Percentiles rank a stretch among this genome's conserved stretches.
Conservation (phyloP, 805 yeast genomes). For the Debaryomyces castellii region DNA sequence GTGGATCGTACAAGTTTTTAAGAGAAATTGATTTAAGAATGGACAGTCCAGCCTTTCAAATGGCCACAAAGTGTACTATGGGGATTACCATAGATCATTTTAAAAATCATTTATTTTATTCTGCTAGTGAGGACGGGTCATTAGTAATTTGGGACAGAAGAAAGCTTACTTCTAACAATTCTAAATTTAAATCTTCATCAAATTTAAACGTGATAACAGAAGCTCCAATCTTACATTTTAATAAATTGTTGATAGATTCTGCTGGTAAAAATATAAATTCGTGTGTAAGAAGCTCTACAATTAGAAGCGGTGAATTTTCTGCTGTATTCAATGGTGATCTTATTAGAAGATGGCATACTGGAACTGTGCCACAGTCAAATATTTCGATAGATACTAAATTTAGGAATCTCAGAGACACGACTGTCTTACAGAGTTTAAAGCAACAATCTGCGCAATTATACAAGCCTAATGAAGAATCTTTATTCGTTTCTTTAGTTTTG, state of each 20-base stretch:
- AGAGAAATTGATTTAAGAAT: constrained; percentile 76
- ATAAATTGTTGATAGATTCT: constrained; percentile 60
- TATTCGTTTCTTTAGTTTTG: constrained; percentile 73
- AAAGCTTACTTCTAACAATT: constrained; percentile 40
- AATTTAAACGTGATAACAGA: constrained; percentile 34
- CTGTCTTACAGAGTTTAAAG: constrained; percentile 25
- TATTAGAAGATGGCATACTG: constrained; percentile 79
- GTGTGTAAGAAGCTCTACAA: constrained; percentile 67
- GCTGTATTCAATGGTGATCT: constrained; percentile 77
- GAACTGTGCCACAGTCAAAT: constrained; percentile 45
- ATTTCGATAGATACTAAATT: not conserved
- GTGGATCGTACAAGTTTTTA: constrained; percentile 74
- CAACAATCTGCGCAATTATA: constrained; percentile 37
- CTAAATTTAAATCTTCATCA: constrained; percentile 11
- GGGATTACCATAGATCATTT: constrained; percentile 71
- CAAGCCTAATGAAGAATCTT: constrained; percentile 48
- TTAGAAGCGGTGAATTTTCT: constrained; percentile 69
- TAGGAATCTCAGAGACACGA: constrained; percentile 6
- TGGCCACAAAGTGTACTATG: constrained; percentile 71
- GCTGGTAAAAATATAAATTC: constrained; percentile 59
- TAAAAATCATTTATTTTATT: constrained; percentile 64
- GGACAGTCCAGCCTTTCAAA: constrained; percentile 64
- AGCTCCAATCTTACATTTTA: constrained; percentile 59
- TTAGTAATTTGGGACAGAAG: constrained; percentile 82
- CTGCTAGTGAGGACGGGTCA: constrained; percentile 82